Base-by-base conservation (phyloP, 768 basidiomycete genomes). In the Mycena crocata region DNA sequence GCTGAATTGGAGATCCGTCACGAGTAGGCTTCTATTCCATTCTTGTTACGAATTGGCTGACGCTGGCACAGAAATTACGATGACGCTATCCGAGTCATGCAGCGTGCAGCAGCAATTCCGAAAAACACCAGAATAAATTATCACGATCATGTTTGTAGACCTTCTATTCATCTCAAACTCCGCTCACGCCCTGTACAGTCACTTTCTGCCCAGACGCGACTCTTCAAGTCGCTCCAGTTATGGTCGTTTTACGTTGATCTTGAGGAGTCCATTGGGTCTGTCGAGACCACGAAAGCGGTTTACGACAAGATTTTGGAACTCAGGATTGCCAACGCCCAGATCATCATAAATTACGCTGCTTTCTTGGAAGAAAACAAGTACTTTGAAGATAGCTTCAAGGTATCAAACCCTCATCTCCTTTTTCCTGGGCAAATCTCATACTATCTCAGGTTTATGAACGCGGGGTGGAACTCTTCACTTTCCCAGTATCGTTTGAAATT, bases 211-310 rank as follows among this genome's bases (percentile, higher is more conserved):
- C 98, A 99, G 83, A 83, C 88, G 5, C 90, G 98, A 26, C 81
- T 99, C 48, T 99, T 99, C 88, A 99, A 99, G 75, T 98, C 96
- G 0, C 82, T 99, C 62, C 99, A 99, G 77, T 86, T 99, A 1
- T 99, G 98, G 98, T 98, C 96, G 0, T 99, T 98, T 83, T 98
- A 97, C 75, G 93, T 97, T 71, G 98, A 99, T 74, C 85, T 99
- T 21, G 96, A 99, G 77, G 98, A 99, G 77, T 96, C 96, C 0
- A 94, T 99, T 73, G 96, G 97, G 1, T 90, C 95, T 0, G 92
- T 98, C 21, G 95, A 97, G 62, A 92, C 92, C 0, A 85, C 97
- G 2, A 98, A 99, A 78, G 87, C 86, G 0, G 94, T 96, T 2
- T 99, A 99, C 74, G 96, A 99, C 83, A 95, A 94, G 79, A 98